Evolutionary conservation across 495 filamentous ascomycete species (phyloP), one percentile per base, ranked within the genome.

Genomic region (Polyplosphaeria fusca): DNA sequence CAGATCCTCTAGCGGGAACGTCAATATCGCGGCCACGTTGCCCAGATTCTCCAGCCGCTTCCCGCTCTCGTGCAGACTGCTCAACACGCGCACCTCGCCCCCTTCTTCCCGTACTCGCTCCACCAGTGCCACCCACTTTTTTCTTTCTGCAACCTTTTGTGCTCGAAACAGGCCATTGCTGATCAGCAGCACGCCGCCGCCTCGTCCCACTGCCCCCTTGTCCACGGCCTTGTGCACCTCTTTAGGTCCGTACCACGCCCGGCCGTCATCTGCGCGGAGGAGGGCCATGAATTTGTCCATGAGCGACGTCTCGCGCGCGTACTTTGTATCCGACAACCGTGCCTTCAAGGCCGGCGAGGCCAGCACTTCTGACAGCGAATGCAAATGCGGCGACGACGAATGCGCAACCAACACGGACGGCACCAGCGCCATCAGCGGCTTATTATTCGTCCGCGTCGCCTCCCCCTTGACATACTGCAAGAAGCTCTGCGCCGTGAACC

Each of bases 1-100:
- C 24, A 91, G 70, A 58, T 87, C 86, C 37, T 78, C 74, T 22
- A 98, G 71, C 1, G 94, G 92, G 65, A 90, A 98, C 3, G 92
- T 96, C 59, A 95, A 74, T 26, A 97, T 86, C 12, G 91, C 89
- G 20, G 91, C 94, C 55, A 98, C 85, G 4, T 89, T 87, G 0
- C 93, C 92, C 54, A 98, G 66, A 2, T 80, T 83, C 52, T 95
- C 92, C 39, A 98, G 72, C 52, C 90, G 74, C 71, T 86, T 85
- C 16, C 93, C 93, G 73, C 93, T 96, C 75, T 96, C 93, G 70
- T 97, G 92, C 64, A 93, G 85, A 58, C 86, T 90, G 64, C 94
- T 97, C 40, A 97, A 71, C 23, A 96, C 77, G 46, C 90, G 82
- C 0, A 88, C 86, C 63, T 96, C 91, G 0, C 93, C 93, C 28